These are phyloP conservation scores for Bipolaris cookei DNA, from an alignment of 2,329 filamentous ascomycete species.

Conservation along the genomic window DNA sequence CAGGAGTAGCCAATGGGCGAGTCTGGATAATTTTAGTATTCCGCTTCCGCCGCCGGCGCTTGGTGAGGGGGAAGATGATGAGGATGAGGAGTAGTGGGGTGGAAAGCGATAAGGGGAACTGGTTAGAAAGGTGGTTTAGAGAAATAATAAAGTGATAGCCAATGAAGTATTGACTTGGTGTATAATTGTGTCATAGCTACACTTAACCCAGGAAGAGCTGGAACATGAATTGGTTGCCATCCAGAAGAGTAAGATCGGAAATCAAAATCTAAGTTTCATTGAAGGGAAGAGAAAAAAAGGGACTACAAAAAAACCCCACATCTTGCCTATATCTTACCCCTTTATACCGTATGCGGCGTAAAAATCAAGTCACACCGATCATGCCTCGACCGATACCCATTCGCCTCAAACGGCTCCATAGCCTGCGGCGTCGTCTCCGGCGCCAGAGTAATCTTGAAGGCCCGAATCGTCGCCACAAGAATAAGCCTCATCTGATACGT, in stretches of 20 bases:
- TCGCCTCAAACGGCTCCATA: conserved; percentile 31
- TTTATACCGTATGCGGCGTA: conserved; percentile 10
- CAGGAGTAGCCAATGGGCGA: conserved; percentile 26
- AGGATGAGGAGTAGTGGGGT: not conserved
- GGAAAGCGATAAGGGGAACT: too few relatives aligned
- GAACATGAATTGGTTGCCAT: too few relatives aligned
- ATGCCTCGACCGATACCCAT: conserved; percentile 26
- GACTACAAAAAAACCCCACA: too few relatives aligned
- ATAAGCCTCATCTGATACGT: conserved; percentile 31
- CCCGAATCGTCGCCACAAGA: conserved; percentile 23
- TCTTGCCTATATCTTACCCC: not conserved
- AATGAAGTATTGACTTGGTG: too few relatives aligned
- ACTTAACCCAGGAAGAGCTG: too few relatives aligned
- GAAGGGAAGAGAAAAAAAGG: too few relatives aligned
- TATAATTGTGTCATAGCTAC: too few relatives aligned
- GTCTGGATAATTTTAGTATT: conserved; percentile 45
- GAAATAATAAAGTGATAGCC: too few relatives aligned
- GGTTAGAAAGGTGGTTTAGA: too few relatives aligned
- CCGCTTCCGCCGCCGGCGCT: conserved; percentile 35
- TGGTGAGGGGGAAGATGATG: conserved; percentile 5
- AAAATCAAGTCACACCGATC: conserved; percentile 29
- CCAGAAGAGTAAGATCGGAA: too few relatives aligned
- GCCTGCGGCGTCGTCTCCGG: conserved; percentile 27
- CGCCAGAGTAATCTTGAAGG: conserved; percentile 23
- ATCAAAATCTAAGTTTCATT: too few relatives aligned